Evolutionary conservation across 176 grass and related monocot species (phyloP), one percentile per base, ranked within the genome.

Genomic region (Leersia perrieri): DNA sequence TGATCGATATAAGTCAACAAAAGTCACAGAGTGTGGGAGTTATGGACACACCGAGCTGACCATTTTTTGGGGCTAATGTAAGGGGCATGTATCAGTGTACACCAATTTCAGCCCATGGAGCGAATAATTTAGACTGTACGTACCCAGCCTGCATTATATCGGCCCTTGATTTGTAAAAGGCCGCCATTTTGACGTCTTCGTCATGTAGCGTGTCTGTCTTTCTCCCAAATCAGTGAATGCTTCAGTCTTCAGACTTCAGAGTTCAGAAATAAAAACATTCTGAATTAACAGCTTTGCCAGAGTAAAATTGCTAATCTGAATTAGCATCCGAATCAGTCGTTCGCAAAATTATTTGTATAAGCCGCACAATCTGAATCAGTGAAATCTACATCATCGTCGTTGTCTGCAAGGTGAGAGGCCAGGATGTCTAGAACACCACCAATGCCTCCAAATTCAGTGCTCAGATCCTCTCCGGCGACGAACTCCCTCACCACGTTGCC

Each of bases 401-500:
- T 33, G 0, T 70, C 51, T 14, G 39, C 81, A 80, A 91, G 76
- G 31, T 91, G 72, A 2, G 42, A 32, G 27, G 84, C 74, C 70
- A 91, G 45, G 44, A 83, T 47, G 31, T 80, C 69, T 7, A 94
- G 47, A 41, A 91, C 68, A 2, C 41, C 35, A n/a, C 22, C 69
- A 70, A 91, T 10, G 36, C 35, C 77, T 63, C 67, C 87, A 74
- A 85, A 47, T 29, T 82, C 72, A 12, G 81, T 78, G 26, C 77
- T 84, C 66, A 84, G 75, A 44, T 89, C 84, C 29, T 82, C 47
- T 18, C 92, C 92, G 0, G 89, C 81, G 5, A 91, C 22, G 63
- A 94, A 94, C 58, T 94, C 89, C 5, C 60, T 29, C 66, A 94
- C 87, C 80, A 76, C 47, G 62, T 89, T 91, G 84, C 64, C 67